Evolutionary conservation across 2,329 filamentous ascomycete species (phyloP).

Genomic region (Coniochaeta hoffmannii): DNA sequence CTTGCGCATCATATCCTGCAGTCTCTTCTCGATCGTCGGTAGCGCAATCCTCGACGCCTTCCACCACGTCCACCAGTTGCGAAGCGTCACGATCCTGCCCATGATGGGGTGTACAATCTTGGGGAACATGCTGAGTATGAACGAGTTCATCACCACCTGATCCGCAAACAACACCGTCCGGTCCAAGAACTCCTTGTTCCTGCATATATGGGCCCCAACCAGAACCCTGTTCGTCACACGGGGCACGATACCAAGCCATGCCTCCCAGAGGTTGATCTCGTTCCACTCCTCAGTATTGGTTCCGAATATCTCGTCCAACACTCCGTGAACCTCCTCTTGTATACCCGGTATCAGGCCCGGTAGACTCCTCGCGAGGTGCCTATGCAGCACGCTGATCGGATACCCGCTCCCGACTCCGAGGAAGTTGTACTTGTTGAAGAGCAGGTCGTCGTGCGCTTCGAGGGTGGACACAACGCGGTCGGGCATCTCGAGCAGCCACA

Average conservation of each 20-base stretch:
- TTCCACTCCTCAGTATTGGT: constrained; percentile 27
- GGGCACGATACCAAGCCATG: constrained; percentile 34
- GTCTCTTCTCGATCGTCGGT: constrained; percentile 41
- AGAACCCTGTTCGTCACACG: constrained; percentile 35
- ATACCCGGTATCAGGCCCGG: constrained; percentile 29
- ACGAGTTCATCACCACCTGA: constrained; percentile 35
- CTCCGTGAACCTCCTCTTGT: constrained; percentile 29
- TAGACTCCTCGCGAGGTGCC: constrained; percentile 33
- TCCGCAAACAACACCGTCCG: constrained; percentile 41
- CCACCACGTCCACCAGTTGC: constrained; percentile 39
- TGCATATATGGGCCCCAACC: constrained; percentile 28
- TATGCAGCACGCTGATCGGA: constrained; percentile 34
- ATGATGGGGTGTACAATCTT: constrained; percentile 40
- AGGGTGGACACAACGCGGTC: constrained; percentile 32
- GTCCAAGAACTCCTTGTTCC: constrained; percentile 37
- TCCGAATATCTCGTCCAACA: constrained; percentile 26
- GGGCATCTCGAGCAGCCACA: constrained; percentile 40
- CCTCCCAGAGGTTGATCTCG: constrained; percentile 35
- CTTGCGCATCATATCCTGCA: constrained; percentile 36
- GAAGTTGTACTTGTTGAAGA: constrained; percentile 34
- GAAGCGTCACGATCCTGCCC: constrained; percentile 34
- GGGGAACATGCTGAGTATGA: constrained; percentile 39
- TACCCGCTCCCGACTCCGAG: constrained; percentile 31
- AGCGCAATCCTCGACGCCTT: constrained; percentile 31
- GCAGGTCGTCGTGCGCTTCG: constrained; percentile 30